Evolutionary conservation across 176 grass and related monocot genomes (phyloP).

Genomic region (Triticum dicoccoides): DNA sequence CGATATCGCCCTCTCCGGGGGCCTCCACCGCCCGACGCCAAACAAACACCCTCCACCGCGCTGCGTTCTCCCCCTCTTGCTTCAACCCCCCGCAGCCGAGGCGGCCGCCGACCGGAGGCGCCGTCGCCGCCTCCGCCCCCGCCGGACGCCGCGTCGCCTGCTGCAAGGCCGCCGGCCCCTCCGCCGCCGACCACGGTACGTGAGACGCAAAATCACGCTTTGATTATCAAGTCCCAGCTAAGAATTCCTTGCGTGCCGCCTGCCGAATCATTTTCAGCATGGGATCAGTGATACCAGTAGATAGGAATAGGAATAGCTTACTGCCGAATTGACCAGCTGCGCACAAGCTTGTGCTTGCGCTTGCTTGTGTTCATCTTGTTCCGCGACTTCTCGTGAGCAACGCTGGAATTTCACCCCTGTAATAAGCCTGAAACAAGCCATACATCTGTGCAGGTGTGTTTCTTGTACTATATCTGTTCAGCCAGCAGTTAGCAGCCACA

Average conservation of each 20-base stretch:
- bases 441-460: neutral
- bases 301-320: neutral
- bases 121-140: neutral
- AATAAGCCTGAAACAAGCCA: neutral
- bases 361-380: no score
- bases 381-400: no score
- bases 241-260: no score
- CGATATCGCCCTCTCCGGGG: neutral
- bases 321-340: neutral
- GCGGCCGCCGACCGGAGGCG: neutral
- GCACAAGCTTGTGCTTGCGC: no score
- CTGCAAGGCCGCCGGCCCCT: slow-evolving; percentile 12
- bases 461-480: no score
- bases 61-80: neutral
- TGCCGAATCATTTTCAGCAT: neutral
- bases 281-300: neutral
- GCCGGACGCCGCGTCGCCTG: neutral
- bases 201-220: neutral
- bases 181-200: neutral
- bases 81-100: neutral
- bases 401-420: no score
- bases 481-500: neutral
- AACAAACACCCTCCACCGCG: neutral
- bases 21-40: neutral
- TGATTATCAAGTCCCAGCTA: neutral